Conservation (phyloP, 108 stramenopile genomes). For the Schizochytrium sp. region DNA sequence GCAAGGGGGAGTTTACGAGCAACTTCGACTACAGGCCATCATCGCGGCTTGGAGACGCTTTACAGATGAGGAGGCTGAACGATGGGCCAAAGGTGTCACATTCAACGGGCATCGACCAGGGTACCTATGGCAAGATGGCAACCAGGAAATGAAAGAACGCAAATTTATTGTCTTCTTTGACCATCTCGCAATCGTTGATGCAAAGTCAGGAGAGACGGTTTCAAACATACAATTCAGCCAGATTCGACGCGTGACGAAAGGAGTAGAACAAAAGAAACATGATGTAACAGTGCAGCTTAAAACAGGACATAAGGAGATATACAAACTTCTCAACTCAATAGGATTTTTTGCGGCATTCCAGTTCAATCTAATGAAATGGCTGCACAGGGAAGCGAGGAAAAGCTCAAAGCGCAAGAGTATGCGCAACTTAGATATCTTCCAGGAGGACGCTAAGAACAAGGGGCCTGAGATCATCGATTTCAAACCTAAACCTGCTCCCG, state of each 20-base stretch:
- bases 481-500: not conserved
- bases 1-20: not conserved
- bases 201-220: not conserved
- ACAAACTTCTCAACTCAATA: slow-evolving; percentile 25
- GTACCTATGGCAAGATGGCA: slow-evolving; percentile 38
- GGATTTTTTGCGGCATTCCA: slow-evolving; percentile 12
- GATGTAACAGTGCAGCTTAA: not conserved
- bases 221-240: not conserved
- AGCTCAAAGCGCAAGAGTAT: not conserved
- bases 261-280: slow-evolving; percentile 20
- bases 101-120: slow-evolving; percentile 11
- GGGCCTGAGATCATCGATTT: not conserved
- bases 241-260: slow-evolving; percentile 10
- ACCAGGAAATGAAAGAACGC: slow-evolving; percentile 32
- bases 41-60: slow-evolving; percentile 8
- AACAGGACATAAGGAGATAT: not conserved
- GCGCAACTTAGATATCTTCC: not conserved
- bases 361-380: slow-evolving; percentile 40
- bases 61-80: not conserved
- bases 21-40: not conserved
- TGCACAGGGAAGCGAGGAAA: not conserved
- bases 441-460: not conserved
- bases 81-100: slow-evolving; percentile 33
- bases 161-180: not conserved
- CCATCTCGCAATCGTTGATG: not conserved